Conservation (phyloP, 306 rosid genomes). For the Psophocarpus tetragonolobus region DNA sequence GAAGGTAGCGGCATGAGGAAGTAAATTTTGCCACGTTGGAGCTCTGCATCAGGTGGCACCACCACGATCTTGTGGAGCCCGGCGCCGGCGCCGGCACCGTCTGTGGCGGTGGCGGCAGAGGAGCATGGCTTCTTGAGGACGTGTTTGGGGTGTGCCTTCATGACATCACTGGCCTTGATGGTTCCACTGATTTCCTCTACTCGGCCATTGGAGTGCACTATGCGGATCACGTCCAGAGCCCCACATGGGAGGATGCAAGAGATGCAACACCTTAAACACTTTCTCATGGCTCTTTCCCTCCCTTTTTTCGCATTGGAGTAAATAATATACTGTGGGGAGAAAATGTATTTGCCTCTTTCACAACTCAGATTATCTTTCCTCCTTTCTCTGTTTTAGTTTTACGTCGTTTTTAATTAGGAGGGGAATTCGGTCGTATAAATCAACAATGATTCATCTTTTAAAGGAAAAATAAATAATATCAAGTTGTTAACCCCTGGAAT, state of each 20-base stretch:
- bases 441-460: slow-evolving; percentile 20
- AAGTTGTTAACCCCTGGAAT: not conserved
- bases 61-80: slow-evolving; percentile 68
- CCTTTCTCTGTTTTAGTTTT: slow-evolving; percentile 19
- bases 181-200: slow-evolving; percentile 85
- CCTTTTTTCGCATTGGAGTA: not conserved
- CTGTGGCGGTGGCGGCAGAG: slow-evolving; percentile 47
- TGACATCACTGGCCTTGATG: slow-evolving; percentile 75
- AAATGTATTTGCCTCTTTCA: not conserved
- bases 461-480: not conserved
- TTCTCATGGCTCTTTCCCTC: slow-evolving; percentile 52
- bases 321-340: slow-evolving; percentile 23
- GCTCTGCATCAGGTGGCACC: slow-evolving; percentile 90
- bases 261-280: slow-evolving; percentile 85
- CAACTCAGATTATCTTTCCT: not conserved
- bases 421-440: slow-evolving; percentile 35
- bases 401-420: not conserved
- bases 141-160: slow-evolving; percentile 87
- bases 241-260: slow-evolving; percentile 98
- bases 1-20: slow-evolving; percentile 81
- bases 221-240: slow-evolving; percentile 83
- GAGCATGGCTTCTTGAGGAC: slow-evolving; percentile 78
- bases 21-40: slow-evolving; percentile 95
- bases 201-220: slow-evolving; percentile 82
- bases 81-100: slow-evolving; percentile 8